Conservation (phyloP, 192 early-diverging fungal species). For the Backusella psychrophila region DNA sequence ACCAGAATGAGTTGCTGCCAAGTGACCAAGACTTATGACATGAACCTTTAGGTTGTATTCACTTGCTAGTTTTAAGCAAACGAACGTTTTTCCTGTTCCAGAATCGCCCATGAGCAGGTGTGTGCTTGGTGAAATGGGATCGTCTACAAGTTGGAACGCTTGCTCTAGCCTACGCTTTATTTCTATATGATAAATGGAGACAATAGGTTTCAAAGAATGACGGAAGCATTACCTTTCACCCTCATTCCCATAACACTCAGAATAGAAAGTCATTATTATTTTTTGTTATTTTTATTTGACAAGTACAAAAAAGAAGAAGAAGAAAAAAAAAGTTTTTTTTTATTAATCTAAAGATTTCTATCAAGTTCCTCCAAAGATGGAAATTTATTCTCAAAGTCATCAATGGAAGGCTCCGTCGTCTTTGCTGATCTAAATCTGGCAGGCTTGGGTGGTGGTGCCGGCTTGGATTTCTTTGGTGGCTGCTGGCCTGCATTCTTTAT, state of each 20-base stretch:
- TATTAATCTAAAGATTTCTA: background rate
- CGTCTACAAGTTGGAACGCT: background rate
- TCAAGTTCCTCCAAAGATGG: conserved; percentile 26
- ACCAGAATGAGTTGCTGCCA: conserved; percentile 6
- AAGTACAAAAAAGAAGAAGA: background rate
- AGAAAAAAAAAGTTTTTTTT: background rate
- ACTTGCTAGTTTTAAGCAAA: background rate
- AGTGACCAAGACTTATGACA: background rate
- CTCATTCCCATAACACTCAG: conserved; percentile 22
- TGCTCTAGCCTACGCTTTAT: conserved; percentile 9
- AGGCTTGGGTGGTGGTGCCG: conserved; percentile 29
- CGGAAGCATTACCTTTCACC: conserved; percentile 14
- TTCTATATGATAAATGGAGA: background rate
- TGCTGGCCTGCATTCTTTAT: conserved; percentile 5
- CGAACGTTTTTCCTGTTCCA: conserved; percentile 11
- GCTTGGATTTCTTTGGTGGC: background rate
- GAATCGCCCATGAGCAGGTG: conserved; percentile 10
- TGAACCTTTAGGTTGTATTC: background rate
- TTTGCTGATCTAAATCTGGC: conserved; percentile 30
- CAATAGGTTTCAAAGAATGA: background rate
- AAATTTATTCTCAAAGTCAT: conserved; percentile 35
- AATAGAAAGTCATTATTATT: background rate
- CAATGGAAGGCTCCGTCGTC: background rate
- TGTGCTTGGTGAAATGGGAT: background rate
- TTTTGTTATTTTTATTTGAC: background rate